Evolutionary conservation across 176 grass and related monocot species (phyloP).

Genomic region (Pontederia paniculata): DNA sequence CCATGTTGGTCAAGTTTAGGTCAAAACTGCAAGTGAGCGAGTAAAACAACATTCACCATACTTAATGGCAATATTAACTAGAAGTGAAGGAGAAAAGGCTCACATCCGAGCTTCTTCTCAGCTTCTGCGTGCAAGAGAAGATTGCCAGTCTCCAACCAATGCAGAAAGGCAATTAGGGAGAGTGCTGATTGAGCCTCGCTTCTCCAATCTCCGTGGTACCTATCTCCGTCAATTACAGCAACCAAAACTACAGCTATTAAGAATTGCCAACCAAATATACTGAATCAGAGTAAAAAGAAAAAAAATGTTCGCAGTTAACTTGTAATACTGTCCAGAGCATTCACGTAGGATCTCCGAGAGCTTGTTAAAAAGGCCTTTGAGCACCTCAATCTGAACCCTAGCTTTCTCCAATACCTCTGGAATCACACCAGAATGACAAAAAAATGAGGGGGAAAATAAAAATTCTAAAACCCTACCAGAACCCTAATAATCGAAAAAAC

Average conservation of each 20-base stretch:
- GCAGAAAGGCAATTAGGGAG: constrained; percentile 62
- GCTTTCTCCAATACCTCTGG: constrained; percentile 79
- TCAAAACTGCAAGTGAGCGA: too few species aligned
- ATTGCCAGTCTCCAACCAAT: constrained; percentile 67
- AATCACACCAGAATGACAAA: constrained; percentile 4
- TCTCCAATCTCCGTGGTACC: constrained; percentile 86
- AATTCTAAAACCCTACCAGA: background rate
- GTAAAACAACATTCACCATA: too few species aligned
- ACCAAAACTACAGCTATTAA: background rate
- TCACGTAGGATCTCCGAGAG: constrained; percentile 73
- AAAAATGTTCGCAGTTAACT: constrained; percentile 30
- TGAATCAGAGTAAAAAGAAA: too few species aligned
- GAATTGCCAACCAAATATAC: constrained; percentile 1
- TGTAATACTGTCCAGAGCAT: constrained; percentile 70
- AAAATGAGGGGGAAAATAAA: background rate
- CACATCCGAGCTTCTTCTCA: constrained; percentile 81
- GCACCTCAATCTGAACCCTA: constrained; percentile 55
- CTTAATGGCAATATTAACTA: too few species aligned
- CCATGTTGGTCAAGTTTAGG: too few species aligned
- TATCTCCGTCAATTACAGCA: constrained; percentile 3
- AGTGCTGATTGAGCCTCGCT: constrained; percentile 60
- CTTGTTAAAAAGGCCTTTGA: constrained; percentile 51
- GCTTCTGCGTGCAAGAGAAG: constrained; percentile 79
- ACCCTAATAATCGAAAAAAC: background rate
- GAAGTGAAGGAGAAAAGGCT: background rate